Evolutionary conservation across 179 eudicot species (phyloP).

Genomic region (Actinidia chinensis): DNA sequence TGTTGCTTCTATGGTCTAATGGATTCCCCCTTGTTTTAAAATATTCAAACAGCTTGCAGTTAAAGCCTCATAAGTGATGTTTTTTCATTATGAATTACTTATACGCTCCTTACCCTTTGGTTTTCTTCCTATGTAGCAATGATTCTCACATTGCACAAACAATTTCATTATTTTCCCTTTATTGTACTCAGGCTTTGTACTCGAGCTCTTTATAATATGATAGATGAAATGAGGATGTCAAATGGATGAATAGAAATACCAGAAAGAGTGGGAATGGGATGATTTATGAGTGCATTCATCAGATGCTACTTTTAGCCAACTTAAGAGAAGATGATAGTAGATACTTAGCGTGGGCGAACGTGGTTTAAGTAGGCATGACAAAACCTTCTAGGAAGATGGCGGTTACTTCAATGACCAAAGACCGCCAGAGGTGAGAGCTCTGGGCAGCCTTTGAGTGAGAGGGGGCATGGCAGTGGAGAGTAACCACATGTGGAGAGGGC

Average conservation of each 20-base stretch:
- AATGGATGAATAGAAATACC: neutral
- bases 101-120: neutral
- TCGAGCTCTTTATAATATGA: too few species aligned
- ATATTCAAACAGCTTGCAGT: neutral
- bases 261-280: constrained; percentile 5
- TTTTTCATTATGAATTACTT: neutral
- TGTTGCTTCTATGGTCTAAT: neutral
- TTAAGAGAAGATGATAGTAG: neutral
- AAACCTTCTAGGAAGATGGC: too few species aligned
- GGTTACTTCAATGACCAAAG: too few species aligned
- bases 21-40: neutral
- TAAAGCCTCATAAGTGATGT: neutral
- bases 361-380: too few species aligned
- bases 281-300: neutral
- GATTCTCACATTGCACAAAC: neutral
- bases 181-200: neutral
- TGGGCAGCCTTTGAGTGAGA: too few species aligned
- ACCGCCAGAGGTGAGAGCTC: too few species aligned
- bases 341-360: too few species aligned
- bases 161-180: neutral
- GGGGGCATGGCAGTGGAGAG: too few species aligned
- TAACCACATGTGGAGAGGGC: too few species aligned
- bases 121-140: neutral
- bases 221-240: neutral
- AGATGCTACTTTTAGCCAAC: neutral